These are phyloP conservation scores for Racocetra persica DNA, from an alignment of 371 early-diverging fungal species.

Conservation along the genomic window DNA sequence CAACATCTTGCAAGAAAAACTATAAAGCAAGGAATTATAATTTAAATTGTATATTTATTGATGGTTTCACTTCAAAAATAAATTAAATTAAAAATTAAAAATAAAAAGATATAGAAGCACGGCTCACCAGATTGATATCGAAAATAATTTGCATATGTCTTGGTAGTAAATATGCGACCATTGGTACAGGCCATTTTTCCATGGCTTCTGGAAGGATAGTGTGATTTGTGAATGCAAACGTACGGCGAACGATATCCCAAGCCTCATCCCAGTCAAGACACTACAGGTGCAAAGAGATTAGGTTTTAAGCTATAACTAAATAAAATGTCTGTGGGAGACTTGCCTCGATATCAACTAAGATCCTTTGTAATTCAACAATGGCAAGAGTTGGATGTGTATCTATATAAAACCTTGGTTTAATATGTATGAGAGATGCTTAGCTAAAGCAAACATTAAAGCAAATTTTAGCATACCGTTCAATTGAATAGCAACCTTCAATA, in stretches of 20 bases:
- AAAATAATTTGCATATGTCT: constrained; percentile 94
- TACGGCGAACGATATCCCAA: constrained; percentile 88
- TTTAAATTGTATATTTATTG: not conserved
- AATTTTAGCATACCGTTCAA: constrained; percentile 70
- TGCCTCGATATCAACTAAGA: constrained; percentile 84
- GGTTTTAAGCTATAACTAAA: not conserved
- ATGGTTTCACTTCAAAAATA: not conserved
- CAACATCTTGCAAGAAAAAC: constrained; percentile 92
- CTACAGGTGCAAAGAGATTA: not conserved
- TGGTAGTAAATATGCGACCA: constrained; percentile 86
- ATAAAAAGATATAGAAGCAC: not conserved
- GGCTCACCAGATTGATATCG: constrained; percentile 84
- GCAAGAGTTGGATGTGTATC: constrained; percentile 84
- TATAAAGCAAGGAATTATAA: constrained; percentile 20
- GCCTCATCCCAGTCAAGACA: constrained; percentile 90
- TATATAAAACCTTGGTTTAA: constrained; percentile 46
- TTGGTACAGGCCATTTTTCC: constrained; percentile 93
- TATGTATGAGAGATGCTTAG: constrained; percentile 40
- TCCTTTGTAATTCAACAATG: constrained; percentile 87
- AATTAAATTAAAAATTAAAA: no score
- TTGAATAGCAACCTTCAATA: constrained; percentile 82
- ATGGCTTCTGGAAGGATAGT: constrained; percentile 95
- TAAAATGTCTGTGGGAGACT: not conserved
- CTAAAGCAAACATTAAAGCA: constrained; percentile 64
- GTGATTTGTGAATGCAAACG: constrained; percentile 95